phyloP scores from a whole-genome alignment of 306 rosid genomes.

The Begonia fuchsioides region DNA sequence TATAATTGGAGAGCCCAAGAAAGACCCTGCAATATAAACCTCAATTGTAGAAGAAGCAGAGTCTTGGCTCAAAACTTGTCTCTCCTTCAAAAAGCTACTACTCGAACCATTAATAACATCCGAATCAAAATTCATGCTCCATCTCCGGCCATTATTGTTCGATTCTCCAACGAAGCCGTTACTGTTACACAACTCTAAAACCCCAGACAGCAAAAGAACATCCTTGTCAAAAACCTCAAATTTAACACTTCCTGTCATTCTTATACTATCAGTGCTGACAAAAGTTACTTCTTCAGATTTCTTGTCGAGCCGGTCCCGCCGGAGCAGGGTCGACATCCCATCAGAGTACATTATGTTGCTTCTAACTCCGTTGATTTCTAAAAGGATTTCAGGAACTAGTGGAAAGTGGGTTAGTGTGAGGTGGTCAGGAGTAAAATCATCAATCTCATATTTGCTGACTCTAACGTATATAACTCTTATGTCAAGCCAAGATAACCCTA shows the following conservation, averaged over 20 bases:
- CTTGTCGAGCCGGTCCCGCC: conserved; percentile 56
- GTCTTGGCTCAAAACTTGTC: conserved; percentile 26
- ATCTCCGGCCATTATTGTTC: too few species aligned
- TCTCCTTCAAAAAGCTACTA: conserved; percentile 37
- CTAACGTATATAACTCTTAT: conserved; percentile 58
- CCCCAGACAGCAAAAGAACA: conserved; percentile 47
- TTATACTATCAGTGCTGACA: conserved; percentile 68
- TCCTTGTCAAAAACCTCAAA: conserved; percentile 64
- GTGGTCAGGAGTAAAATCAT: conserved; percentile 45
- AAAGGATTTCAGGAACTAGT: conserved; percentile 51
- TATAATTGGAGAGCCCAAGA: conserved; percentile 53
- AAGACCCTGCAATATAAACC: conserved; percentile 74
- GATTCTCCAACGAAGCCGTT: too few species aligned
- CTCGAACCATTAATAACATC: conserved; percentile 13
- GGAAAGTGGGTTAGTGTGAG: conserved; percentile 62
- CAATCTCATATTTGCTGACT: conserved; percentile 59
- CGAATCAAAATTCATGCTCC: too few species aligned
- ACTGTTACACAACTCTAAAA: conserved; percentile 33
- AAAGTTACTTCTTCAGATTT: conserved; percentile 73
- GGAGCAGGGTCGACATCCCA: conserved; percentile 43
- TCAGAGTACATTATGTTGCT: conserved; percentile 33
- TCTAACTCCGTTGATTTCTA: conserved; percentile 71
- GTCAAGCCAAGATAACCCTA: conserved; percentile 59
- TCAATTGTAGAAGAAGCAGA: conserved; percentile 41
- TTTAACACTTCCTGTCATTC: conserved; percentile 64